Conservation (phyloP, 2,329 filamentous ascomycete genomes). For the Neurospora sp. region DNA sequence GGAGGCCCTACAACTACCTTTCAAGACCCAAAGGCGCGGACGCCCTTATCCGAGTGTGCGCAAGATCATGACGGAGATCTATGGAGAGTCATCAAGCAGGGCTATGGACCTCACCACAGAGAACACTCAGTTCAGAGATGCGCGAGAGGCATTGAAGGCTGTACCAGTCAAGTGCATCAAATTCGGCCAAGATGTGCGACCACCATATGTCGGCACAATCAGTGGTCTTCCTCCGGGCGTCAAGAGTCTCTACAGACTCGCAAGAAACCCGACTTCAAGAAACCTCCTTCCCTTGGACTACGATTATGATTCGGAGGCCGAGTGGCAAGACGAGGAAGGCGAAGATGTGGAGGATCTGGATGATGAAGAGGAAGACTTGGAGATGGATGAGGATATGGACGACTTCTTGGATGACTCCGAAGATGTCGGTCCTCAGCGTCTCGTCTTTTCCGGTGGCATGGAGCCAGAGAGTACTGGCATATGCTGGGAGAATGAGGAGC, state of each 20-base stretch:
- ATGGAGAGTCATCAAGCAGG: slow-evolving; percentile 28
- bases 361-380: slow-evolving; percentile 57
- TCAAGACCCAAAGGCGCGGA: slow-evolving; percentile 33
- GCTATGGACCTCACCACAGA: slow-evolving; percentile 28
- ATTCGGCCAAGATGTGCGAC: slow-evolving; percentile 57
- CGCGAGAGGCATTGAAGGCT: slow-evolving; percentile 32
- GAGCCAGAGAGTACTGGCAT: slow-evolving; percentile 71
- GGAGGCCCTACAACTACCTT: slow-evolving; percentile 36
- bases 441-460: slow-evolving; percentile 56
- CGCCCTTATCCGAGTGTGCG: slow-evolving; percentile 43
- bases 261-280: slow-evolving; percentile 43
- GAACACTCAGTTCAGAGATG: slow-evolving; percentile 27
- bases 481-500: slow-evolving; percentile 62
- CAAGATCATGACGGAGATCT: slow-evolving; percentile 49
- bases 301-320: slow-evolving; percentile 77
- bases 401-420: slow-evolving; percentile 86
- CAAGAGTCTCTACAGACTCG: slow-evolving; percentile 40
- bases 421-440: slow-evolving; percentile 47
- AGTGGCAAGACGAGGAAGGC: slow-evolving; percentile 72
- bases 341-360: slow-evolving; percentile 61
- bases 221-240: slow-evolving; percentile 46
- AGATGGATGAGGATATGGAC: slow-evolving; percentile 78
- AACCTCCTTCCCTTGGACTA: slow-evolving; percentile 58
- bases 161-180: slow-evolving; percentile 55
- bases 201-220: slow-evolving; percentile 63